Evolutionary conservation across 2,329 filamentous ascomycete genomes (phyloP).

Genomic region (Akanthomyces lecanii): DNA sequence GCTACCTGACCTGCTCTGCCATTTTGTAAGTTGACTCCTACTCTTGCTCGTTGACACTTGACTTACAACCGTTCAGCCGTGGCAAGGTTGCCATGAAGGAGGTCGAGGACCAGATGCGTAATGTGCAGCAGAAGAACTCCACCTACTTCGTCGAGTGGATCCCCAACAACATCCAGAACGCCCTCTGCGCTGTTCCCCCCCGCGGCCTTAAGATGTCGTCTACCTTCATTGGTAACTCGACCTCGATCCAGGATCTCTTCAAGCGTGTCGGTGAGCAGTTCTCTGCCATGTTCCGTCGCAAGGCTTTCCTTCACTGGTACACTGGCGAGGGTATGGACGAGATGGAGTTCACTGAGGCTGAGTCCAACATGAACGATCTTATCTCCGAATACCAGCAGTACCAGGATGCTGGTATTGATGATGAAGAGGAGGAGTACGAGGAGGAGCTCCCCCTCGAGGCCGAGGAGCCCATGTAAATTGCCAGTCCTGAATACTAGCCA

Average conservation of each 20-base stretch:
- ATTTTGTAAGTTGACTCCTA: slow-evolving; percentile 71
- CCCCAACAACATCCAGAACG: slow-evolving; percentile 99
- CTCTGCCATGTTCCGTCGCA: slow-evolving; percentile 99
- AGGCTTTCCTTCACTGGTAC: slow-evolving; percentile 99
- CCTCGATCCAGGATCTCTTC: slow-evolving; percentile 99
- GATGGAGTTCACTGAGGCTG: slow-evolving; percentile 99
- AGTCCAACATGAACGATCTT: slow-evolving; percentile 99
- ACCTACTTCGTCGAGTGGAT: slow-evolving; percentile 99
- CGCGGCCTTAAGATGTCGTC: slow-evolving; percentile 98
- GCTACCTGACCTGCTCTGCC: slow-evolving; percentile 98
- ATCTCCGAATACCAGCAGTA: slow-evolving; percentile 99
- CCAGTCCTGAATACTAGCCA: slow-evolving; percentile 10
- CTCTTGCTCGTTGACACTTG: slow-evolving; percentile 16
- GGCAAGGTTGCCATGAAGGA: slow-evolving; percentile 99
- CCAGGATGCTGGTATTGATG: slow-evolving; percentile 96
- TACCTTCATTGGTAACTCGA: slow-evolving; percentile 98
- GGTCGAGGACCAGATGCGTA: slow-evolving; percentile 99
- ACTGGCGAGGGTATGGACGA: slow-evolving; percentile 99
- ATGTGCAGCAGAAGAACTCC: slow-evolving; percentile 99
- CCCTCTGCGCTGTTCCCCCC: slow-evolving; percentile 96
- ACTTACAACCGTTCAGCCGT: slow-evolving; percentile 53
- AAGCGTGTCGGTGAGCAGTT: slow-evolving; percentile 99
- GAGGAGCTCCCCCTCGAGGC: slow-evolving; percentile 58
- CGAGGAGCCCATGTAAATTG: slow-evolving; percentile 46
- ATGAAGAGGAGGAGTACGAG: slow-evolving; percentile 63